A percentile compares a stretch with the other conserved stretches of the same genome.
These are phyloP conservation scores for Myriosclerotinia curreyana DNA, from an alignment of 2,329 filamentous ascomycete species.

Conservation along the genomic window DNA sequence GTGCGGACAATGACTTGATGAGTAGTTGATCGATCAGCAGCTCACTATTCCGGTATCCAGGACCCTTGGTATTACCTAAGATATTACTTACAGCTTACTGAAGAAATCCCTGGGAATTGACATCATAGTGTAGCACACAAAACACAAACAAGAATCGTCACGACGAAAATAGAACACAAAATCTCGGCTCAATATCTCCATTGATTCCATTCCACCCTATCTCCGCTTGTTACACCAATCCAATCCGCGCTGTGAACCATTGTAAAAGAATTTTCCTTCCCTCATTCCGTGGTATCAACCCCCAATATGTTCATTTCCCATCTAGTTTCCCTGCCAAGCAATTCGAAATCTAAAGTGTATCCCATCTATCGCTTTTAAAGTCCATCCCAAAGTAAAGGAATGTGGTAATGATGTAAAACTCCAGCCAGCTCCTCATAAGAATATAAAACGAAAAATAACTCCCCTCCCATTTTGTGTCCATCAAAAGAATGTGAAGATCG, in stretches of 20 bases:
- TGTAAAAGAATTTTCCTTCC: slow-evolving; percentile 7
- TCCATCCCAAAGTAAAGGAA: not conserved
- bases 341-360: slow-evolving; percentile 1
- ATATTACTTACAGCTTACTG: not conserved
- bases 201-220: not conserved
- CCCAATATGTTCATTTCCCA: slow-evolving; percentile 3
- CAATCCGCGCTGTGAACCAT: not conserved
- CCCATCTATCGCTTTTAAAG: not conserved
- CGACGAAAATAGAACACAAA: not conserved
- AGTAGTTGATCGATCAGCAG: not conserved
- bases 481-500: slow-evolving; percentile 7
- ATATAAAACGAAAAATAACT: not conserved
- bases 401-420: slow-evolving; percentile 1
- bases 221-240: not conserved
- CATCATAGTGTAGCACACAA: no score
- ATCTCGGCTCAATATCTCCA: not conserved
- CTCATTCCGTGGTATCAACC: slow-evolving; percentile 15
- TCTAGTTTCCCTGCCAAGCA: slow-evolving; percentile 7
- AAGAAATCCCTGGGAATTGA: not conserved
- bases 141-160: not conserved
- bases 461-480: not conserved
- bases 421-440: not conserved
- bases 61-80: not conserved
- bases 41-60: not conserved
- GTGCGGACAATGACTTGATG: not conserved